phyloP scores from a whole-genome alignment of 371 early-diverging fungal species.

The Sporodiniella umbellata region DNA sequence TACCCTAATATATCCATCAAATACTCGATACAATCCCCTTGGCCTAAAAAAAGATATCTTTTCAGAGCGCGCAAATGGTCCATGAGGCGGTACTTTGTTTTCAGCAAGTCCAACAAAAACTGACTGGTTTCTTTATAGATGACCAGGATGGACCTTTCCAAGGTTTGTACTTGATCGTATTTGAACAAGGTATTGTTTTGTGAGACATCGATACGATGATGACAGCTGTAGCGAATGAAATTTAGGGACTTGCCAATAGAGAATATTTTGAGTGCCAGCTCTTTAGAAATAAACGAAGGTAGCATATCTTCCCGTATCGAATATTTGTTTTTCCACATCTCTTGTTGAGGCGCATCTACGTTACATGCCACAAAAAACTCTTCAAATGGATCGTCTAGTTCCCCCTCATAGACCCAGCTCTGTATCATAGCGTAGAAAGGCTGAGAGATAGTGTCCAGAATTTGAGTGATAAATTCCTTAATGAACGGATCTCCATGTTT shows the following conservation, averaged over 20 bases:
- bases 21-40: conserved; percentile 92
- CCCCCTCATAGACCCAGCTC: conserved; percentile 93
- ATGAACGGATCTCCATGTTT: conserved; percentile 92
- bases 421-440: conserved; percentile 90
- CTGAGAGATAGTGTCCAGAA: conserved; percentile 73
- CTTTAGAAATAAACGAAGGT: conserved; percentile 75
- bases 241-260: conserved; percentile 92
- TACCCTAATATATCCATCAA: conserved; percentile 66
- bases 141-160: conserved; percentile 70
- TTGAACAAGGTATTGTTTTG: too few species aligned
- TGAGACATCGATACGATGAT: conserved; percentile 51
- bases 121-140: conserved; percentile 71
- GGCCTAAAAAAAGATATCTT: conserved; percentile 86
- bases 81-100: conserved; percentile 72
- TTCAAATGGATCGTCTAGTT: conserved; percentile 85
- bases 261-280: conserved; percentile 87
- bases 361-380: conserved; percentile 87
- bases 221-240: conserved; percentile 86
- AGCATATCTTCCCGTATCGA: conserved; percentile 72
- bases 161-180: too few species aligned
- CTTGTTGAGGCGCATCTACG: conserved; percentile 55
- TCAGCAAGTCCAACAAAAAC: conserved; percentile 72
- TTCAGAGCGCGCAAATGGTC: conserved; percentile 89
- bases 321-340: conserved; percentile 81
- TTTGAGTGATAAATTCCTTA: conserved; percentile 66